Conservation (phyloP, 805 yeast species). For the Candida verbasci region DNA sequence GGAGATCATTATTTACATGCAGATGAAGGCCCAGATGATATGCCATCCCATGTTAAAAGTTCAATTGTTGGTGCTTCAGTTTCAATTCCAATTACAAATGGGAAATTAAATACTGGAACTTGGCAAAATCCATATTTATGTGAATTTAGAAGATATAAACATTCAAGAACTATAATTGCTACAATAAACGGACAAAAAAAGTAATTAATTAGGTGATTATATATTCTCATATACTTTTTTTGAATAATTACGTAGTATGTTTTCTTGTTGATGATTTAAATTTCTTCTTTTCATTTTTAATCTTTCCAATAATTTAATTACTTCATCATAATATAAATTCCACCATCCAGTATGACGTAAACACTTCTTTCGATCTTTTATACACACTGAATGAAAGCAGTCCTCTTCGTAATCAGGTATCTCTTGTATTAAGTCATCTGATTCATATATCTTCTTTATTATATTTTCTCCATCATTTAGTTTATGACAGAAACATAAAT, state of each 20-base stretch:
- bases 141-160: conserved; percentile 65
- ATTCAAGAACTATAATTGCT: conserved; percentile 64
- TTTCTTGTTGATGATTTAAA: conserved; percentile 22
- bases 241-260: conserved; percentile 31
- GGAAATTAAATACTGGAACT: conserved; percentile 66
- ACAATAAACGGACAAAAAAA: conserved; percentile 60
- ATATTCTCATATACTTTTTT: conserved; percentile 22
- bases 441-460: conserved; percentile 1
- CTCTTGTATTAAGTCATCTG: conserved; percentile 10
- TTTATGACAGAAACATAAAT: conserved; percentile 52
- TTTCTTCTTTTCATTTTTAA: conserved; percentile 29
- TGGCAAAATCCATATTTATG: conserved; percentile 83
- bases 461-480: conserved; percentile 7
- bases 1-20: conserved; percentile 52
- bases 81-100: conserved; percentile 66
- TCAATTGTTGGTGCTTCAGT: conserved; percentile 57
- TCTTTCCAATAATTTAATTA: conserved; percentile 25
- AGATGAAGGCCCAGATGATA: conserved; percentile 80
- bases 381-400: conserved; percentile 32
- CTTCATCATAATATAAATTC: conserved; percentile 31
- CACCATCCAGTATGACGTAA: conserved; percentile 51
- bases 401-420: conserved; percentile 11
- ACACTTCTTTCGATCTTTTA: conserved; percentile 54
- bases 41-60: conserved; percentile 78
- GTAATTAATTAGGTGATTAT: conserved; percentile 2